Evolutionary conservation across 176 grass and related monocot species (phyloP), one percentile per base, ranked within the genome.

Genomic region (Eragrostis curvula): DNA sequence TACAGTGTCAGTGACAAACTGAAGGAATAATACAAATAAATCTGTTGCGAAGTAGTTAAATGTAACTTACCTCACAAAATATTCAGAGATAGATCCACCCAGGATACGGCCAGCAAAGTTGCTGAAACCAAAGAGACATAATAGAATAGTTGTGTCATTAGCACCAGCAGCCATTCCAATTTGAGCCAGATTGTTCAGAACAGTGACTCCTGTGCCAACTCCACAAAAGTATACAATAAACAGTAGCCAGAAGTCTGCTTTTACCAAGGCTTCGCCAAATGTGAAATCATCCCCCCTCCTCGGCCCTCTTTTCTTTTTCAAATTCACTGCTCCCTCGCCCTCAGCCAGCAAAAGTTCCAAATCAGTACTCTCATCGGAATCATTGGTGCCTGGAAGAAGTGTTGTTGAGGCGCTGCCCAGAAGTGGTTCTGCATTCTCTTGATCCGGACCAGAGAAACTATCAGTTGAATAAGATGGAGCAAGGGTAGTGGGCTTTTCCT

Each of bases 101-200:
- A 87, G 85, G 71, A 97, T 83, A 68, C 95, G 92, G 15, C 95
- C 95, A 50, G 8, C 73, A 71, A 97, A 97, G 82, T 97, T 97
- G 90, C 90, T 87, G 87, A 94, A 91, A 29, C 95, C 87, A 8
- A 97, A 97, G 58, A 92, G 86, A 40, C 92, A 94, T 77, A 97
- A 52, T 70, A 97, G 85, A 75, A 97, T 85, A 25, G 90, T 93
- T 5, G 95, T 92, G 59, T 93, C 92, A 70, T 93, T 82, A 51
- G 88, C 83, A 87, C 95, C 95, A 60, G 79, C 90, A 83, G 95
- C 86, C 74, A 92, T 90, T 53, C 95, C 95, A 69, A 97, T 62
- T 78, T 97, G 95, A 82, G 95, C 92, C 50, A 97, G 90, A 81
- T 97, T 97, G 63, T 97, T 97, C 18, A 97, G 87, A 85, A 94